These are phyloP conservation scores for Abrus precatorius DNA, from an alignment of 306 rosid species.

Conservation along the genomic window DNA sequence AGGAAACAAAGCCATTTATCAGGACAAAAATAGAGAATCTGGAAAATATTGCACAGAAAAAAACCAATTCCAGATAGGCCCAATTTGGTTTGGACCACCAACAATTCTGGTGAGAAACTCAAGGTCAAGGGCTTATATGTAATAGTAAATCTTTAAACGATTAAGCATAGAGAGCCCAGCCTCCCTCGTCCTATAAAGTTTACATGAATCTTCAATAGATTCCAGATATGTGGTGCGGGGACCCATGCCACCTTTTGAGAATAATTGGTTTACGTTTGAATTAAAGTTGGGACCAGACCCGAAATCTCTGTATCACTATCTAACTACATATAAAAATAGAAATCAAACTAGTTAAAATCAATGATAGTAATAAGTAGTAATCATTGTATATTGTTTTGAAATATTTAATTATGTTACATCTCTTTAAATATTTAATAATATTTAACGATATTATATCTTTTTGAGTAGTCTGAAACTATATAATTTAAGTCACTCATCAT, in stretches of 20 bases:
- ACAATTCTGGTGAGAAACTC: background rate
- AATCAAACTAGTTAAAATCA: background rate
- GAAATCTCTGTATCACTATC: too few species aligned
- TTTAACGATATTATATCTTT: too few species aligned
- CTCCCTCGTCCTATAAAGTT: background rate
- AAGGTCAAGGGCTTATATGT: background rate
- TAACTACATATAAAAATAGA: background rate
- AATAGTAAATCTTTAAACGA: background rate
- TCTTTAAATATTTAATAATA: too few species aligned
- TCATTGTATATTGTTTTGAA: background rate
- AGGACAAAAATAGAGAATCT: background rate
- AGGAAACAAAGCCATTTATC: background rate
- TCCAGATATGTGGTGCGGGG: background rate
- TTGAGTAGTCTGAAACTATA: too few species aligned
- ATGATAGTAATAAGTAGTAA: background rate
- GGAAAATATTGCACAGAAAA: background rate
- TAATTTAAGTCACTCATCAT: too few species aligned
- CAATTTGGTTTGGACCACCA: slow-evolving; percentile 15
- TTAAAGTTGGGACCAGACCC: background rate
- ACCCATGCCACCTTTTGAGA: background rate
- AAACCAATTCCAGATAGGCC: background rate
- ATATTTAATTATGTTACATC: background rate
- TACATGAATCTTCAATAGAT: background rate
- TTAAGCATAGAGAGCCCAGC: background rate
- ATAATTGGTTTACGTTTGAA: background rate